Base-by-base conservation (phyloP, 345 rosid genomes). In the Gossypium thurberi region DNA sequence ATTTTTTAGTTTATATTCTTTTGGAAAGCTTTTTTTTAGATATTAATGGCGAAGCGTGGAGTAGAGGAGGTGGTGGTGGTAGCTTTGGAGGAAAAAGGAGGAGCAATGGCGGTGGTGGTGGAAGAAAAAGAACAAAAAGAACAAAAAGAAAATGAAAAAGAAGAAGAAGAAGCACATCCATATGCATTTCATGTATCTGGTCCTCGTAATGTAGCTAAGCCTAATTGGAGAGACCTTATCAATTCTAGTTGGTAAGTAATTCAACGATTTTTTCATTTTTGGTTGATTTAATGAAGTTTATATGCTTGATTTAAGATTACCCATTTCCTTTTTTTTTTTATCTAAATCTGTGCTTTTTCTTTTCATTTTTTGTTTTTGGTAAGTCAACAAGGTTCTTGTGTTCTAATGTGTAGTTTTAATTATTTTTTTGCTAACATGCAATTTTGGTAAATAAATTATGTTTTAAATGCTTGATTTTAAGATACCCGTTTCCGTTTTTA, bases 141-240 rank as follows among this genome's bases (percentile, higher is more conserved):
- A 10, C 26, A 56, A 21, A 84, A 84, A 13, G 83, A 75, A 50
- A 81, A 62, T 3, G 67, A 40, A 17, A 63, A 23, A 21, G 59
- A 47, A 62, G 80, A 78, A 18, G 87, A 83, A 21, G 84, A 78
- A 53, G 84, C 92, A 68, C 98, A 95, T 75, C 98, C 98, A 3
- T 93, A 91, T 62, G 94, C 98, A 25, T 95, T 93, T 79, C 92
- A 91, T 47, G 96, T 95, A 4, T 93, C 97, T 1, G 98, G 98
- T 4, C 99, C 98, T 55, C 88, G 98, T 18, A 95, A 95, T 73
- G 84, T 91, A 0, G 82, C 89, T 79, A 81, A 91, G 59, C 97
- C 98, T 50, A 95, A 88, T 46, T 95, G 99, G 98, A 89, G 96
- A 86, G 99, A 95, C 65, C 92, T 95, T 69, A 85, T 92, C 80